Base-by-base conservation (phyloP, 2,329 filamentous ascomycete species). In the Ophiostoma fasciatum region DNA sequence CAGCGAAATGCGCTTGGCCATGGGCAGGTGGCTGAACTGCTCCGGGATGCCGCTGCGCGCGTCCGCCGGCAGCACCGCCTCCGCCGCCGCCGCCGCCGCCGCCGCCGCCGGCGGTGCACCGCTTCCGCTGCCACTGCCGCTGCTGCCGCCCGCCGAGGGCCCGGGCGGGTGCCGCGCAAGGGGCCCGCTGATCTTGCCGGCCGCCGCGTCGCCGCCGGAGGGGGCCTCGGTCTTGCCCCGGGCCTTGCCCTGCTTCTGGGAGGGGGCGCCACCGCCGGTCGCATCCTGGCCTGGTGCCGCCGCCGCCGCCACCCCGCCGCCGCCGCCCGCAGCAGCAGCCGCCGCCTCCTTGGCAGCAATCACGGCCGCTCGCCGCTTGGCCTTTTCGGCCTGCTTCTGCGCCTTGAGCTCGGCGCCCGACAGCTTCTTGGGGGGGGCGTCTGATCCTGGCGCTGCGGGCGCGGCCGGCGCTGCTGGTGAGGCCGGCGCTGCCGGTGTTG, bases 341-440 rank as follows among this genome's bases (percentile, higher is more conserved):
- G 57, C 58, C 2, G 62, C 58, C 21, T 52, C 52, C 43, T 69
- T 68, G 4, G 66, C 62, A 21, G 63, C 62, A 53, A 78, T 83
- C 49, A 68, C 73, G 51, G 76, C 76, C 33, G 81, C 83, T 61
- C 88, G 71, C 42, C 83, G 70, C 31, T 85, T 85, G 35, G 82
- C 80, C 62, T 94, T 96, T 55, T 94, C 88, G 22, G 83, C 87
- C 56, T 94, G 88, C 42, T 80, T 79, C 54, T 74, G 77, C 50
- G 87, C 88, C 61, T 96, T 96, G 50, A 93, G 54, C 57, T 93
- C 81, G 15, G 83, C 84, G 25, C 70, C 69, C 2, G 80, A 74
- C 22, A 82, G 62, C 54, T 82, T 81, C 48, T 48, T 46, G 13
- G 57, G 54, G n/a, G n/a, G n/a, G n/a, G n/a, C n/a, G n/a, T n/a